A percentile compares a stretch with the other conserved stretches of the same genome.
Conservation (phyloP, 495 filamentous ascomycete genomes). For the Geoglossum glabrum region DNA sequence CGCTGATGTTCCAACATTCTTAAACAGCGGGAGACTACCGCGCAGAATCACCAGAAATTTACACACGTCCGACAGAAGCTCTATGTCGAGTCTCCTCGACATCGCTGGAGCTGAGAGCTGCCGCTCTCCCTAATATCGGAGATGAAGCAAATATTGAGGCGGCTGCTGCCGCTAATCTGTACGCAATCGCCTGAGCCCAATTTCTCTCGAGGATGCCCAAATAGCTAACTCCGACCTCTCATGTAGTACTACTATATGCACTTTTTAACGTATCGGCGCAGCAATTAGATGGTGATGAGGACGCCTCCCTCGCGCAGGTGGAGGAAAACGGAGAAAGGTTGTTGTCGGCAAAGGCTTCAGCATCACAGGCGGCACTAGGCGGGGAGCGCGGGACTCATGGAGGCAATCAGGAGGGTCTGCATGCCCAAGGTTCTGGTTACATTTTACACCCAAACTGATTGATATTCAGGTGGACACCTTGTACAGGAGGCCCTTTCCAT, state of each 20-base stretch:
- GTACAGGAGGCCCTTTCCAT: slow-evolving; percentile 14
- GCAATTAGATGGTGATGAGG: neutral
- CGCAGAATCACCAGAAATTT: neutral
- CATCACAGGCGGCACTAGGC: neutral
- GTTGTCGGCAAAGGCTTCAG: neutral
- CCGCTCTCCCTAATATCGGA: neutral
- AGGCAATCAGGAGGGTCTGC: neutral
- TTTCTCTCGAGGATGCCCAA: neutral
- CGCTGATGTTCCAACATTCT: neutral
- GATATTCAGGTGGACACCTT: slow-evolving; percentile 5
- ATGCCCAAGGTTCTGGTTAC: neutral
- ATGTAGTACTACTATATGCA: neutral
- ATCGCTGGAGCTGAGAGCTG: neutral
- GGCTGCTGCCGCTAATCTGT: slow-evolving; percentile 4
- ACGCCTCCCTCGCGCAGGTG: neutral
- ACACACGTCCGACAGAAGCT: neutral
- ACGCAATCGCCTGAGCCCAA: neutral
- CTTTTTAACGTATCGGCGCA: neutral
- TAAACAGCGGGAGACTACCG: neutral
- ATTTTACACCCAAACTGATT: neutral
- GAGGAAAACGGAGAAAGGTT: neutral
- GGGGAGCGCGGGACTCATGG: neutral
- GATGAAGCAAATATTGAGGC: neutral
- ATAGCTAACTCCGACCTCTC: neutral
- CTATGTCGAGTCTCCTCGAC: neutral